Conservation (phyloP, 2,329 filamentous ascomycete species). For the Fusarium solani-melongenae region DNA sequence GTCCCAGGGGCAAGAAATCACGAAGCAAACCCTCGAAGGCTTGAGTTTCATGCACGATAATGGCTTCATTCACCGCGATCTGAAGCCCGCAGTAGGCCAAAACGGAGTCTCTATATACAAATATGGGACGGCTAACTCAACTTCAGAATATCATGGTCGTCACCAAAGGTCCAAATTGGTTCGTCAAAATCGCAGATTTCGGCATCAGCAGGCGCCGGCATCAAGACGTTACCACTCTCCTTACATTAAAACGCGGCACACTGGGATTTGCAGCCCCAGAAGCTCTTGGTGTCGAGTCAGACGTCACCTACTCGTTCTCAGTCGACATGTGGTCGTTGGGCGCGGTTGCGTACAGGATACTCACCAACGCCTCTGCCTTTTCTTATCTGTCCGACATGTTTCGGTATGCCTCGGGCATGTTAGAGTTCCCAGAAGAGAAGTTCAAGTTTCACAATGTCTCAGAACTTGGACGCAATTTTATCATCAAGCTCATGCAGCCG, state of each 20-base stretch:
- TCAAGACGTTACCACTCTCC: background rate
- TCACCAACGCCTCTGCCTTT: background rate
- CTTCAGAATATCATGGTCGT: background rate
- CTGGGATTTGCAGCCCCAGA: background rate
- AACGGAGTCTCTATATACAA: background rate
- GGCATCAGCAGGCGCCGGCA: background rate
- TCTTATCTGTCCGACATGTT: background rate
- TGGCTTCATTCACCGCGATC: background rate
- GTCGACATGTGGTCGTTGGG: background rate
- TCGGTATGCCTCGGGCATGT: background rate
- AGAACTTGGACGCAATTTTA: background rate
- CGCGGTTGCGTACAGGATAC: background rate
- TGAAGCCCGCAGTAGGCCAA: background rate
- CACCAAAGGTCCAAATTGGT: background rate
- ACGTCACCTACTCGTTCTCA: background rate
- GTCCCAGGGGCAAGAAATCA: background rate
- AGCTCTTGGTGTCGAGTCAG: background rate
- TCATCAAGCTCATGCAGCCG: background rate
- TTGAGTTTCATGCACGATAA: background rate
- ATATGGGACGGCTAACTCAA: background rate
- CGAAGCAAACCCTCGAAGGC: background rate
- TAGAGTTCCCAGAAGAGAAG: background rate
- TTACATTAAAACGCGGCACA: background rate
- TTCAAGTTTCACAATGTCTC: background rate
- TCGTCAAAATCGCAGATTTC: background rate